Percentiles rank a stretch among this genome's conserved stretches.
Evolutionary conservation across 2,329 filamentous ascomycete genomes (phyloP).

Genomic region (Aspergillus pseudoglaucus): DNA sequence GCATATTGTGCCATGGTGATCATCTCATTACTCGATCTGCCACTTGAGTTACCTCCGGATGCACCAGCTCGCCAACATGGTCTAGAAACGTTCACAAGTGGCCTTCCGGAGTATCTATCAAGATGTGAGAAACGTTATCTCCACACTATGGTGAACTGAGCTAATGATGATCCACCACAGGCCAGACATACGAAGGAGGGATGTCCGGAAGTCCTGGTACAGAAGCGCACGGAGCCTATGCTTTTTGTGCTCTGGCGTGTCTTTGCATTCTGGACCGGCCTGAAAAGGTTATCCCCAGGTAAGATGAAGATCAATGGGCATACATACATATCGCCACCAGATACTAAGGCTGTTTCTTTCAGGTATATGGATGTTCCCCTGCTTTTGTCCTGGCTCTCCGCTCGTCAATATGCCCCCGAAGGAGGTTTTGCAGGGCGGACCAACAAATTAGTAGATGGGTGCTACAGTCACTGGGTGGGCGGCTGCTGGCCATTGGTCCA

Average conservation of each 20-base stretch:
- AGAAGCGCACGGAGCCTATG: conserved; percentile 94
- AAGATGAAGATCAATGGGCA: conserved; percentile 28
- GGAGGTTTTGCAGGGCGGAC: conserved; percentile 89
- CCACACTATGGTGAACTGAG: neutral
- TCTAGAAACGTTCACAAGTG: conserved; percentile 60
- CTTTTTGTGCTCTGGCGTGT: conserved; percentile 87
- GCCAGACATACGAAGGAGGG: conserved; percentile 91
- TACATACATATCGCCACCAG: neutral
- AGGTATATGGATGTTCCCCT: conserved; percentile 71
- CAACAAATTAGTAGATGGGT: conserved; percentile 96
- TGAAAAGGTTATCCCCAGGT: conserved; percentile 65
- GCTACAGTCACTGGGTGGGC: conserved; percentile 97
- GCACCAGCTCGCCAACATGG: conserved; percentile 61
- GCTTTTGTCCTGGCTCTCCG: conserved; percentile 80
- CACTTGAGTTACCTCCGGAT: conserved; percentile 67
- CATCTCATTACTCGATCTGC: conserved; percentile 75
- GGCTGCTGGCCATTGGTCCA: conserved; percentile 90
- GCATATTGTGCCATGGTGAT: conserved; percentile 87
- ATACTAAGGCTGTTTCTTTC: conserved; percentile 12
- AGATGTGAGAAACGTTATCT: conserved; percentile 53
- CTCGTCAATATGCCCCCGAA: conserved; percentile 83
- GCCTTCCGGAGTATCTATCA: conserved; percentile 71
- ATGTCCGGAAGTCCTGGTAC: conserved; percentile 78
- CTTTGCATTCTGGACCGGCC: conserved; percentile 79
- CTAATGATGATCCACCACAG: conserved; percentile 37